Conservation (phyloP, 176 grass and related monocot species). For the Juncus effusus region DNA sequence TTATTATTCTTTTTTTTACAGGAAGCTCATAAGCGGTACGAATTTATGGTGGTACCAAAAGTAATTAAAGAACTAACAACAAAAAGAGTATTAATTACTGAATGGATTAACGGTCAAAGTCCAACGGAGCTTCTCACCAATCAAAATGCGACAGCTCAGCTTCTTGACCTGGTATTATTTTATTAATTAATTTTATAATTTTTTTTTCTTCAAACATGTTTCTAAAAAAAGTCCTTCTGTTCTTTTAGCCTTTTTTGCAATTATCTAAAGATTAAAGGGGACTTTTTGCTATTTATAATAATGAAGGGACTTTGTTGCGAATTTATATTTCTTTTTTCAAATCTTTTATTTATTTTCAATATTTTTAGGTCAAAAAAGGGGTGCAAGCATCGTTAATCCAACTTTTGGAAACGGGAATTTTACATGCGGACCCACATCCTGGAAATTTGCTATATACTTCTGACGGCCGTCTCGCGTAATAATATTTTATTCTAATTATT, state of each 20-base stretch:
- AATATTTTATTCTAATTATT: slow-evolving; percentile 18
- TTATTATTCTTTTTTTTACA: slow-evolving; percentile 21
- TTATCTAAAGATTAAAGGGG: background rate
- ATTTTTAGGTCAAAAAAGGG: slow-evolving; percentile 87
- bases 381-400: slow-evolving; percentile 75
- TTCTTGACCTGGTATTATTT: slow-evolving; percentile 86
- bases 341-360: slow-evolving; percentile 2
- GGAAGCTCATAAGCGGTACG: slow-evolving; percentile 80
- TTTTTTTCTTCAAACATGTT: too few species aligned
- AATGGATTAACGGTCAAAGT: slow-evolving; percentile 84
- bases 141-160: slow-evolving; percentile 49
- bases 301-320: background rate
- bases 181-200: too few species aligned
- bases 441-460: slow-evolving; percentile 86
- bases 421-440: slow-evolving; percentile 94
- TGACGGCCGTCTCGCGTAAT: slow-evolving; percentile 81
- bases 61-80: slow-evolving; percentile 64
- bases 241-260: background rate
- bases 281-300: background rate
- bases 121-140: slow-evolving; percentile 70
- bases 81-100: slow-evolving; percentile 88
- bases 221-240: background rate
- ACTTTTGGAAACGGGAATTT: slow-evolving; percentile 91
- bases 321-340: background rate
- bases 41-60: slow-evolving; percentile 82